These are phyloP conservation scores for Stephania japonica DNA, from an alignment of 164 flowering plant genomes.

Conservation along the genomic window DNA sequence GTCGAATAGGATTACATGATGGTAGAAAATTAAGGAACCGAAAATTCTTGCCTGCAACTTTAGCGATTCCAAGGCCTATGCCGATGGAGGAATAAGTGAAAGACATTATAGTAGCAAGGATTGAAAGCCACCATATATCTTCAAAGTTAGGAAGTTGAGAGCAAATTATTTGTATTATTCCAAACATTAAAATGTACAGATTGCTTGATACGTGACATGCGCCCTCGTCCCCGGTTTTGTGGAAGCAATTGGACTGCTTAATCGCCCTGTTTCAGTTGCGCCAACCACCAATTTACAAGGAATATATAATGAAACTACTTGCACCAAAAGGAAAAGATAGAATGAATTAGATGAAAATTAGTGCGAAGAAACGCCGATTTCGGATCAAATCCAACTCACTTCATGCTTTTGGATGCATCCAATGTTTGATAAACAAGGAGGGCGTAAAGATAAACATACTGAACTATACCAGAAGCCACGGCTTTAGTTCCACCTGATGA, in stretches of 20 bases:
- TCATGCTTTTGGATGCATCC: constrained; percentile 53
- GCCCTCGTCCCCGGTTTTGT: constrained; percentile 27
- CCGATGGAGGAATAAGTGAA: constrained; percentile 55
- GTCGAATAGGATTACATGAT: neutral
- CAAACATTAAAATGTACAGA: constrained; percentile 49
- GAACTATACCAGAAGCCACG: neutral
- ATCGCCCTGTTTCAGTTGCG: constrained; percentile 37
- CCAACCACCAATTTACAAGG: neutral
- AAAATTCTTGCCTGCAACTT: constrained; percentile 34
- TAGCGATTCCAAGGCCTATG: constrained; percentile 42
- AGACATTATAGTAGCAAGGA: constrained; percentile 60
- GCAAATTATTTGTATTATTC: constrained; percentile 31
- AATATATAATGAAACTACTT: neutral
- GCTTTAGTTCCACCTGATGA: neutral
- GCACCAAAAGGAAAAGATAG: neutral
- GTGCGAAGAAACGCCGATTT: neutral
- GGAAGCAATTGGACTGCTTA: constrained; percentile 52
- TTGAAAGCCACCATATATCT: constrained; percentile 59
- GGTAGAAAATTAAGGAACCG: no score
- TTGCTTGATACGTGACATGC: constrained; percentile 38
- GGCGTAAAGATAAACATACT: constrained; percentile 30
- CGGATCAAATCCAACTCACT: constrained; percentile 24
- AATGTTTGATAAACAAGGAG: constrained; percentile 48
- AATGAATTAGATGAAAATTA: neutral
- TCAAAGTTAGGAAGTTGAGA: constrained; percentile 56